Percentiles rank a stretch among this genome's conserved stretches.
phyloP scores from a whole-genome alignment of 768 basidiomycete species.

The Termitomyces sp. region DNA sequence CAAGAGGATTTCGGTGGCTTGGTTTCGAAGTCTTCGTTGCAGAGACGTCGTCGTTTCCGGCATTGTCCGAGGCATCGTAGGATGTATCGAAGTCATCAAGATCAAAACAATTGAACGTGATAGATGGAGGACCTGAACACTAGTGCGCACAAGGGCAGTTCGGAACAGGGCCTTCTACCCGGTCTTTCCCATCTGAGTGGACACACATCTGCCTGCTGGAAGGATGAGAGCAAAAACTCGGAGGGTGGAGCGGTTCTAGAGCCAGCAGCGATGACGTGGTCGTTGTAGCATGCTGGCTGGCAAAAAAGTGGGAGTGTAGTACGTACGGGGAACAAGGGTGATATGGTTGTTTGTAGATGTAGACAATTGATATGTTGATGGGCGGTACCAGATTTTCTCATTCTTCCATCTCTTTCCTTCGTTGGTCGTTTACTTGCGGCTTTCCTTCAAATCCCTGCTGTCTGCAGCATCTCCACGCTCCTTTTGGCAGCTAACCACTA shows the following conservation, averaged over 20 bases:
- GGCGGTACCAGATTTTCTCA: background rate
- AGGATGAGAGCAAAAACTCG: too few relatives aligned
- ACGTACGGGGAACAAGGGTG: background rate
- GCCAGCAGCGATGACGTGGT: too few relatives aligned
- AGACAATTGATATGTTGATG: slow-evolving; percentile 7
- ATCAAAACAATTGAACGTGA: background rate
- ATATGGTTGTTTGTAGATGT: slow-evolving; percentile 2
- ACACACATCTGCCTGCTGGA: too few relatives aligned
- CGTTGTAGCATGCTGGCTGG: too few relatives aligned
- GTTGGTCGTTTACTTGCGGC: background rate
- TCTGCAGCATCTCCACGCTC: slow-evolving; percentile 12
- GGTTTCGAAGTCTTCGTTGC: background rate
- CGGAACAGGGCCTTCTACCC: background rate
- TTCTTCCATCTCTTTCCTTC: slow-evolving; percentile 1
- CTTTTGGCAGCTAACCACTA: slow-evolving; percentile 14
- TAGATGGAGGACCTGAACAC: background rate
- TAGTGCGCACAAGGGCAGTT: background rate
- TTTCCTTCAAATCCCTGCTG: background rate
- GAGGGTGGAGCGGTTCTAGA: too few relatives aligned
- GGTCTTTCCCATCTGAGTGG: background rate
- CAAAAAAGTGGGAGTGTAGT: too few relatives aligned
- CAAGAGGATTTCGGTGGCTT: too few relatives aligned
- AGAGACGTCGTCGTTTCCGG: background rate
- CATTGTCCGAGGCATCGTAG: background rate
- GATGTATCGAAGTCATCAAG: background rate